These are phyloP conservation scores for Delonix regia DNA, from an alignment of 306 rosid species.

Conservation along the genomic window DNA sequence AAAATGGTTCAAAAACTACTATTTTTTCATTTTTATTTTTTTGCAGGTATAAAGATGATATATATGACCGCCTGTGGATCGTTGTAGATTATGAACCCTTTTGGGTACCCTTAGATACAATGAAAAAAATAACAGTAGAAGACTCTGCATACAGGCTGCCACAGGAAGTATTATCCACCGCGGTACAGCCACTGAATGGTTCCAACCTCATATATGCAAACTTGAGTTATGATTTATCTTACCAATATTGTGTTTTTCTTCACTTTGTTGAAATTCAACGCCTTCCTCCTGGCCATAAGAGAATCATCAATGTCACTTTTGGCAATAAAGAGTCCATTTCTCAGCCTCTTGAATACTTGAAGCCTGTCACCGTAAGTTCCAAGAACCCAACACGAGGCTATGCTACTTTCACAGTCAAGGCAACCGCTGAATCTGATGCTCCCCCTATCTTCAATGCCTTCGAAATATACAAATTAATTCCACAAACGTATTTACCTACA, in stretches of 20 bases:
- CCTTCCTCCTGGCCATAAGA: not conserved
- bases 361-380: not conserved
- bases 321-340: not conserved
- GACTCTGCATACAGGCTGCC: not conserved
- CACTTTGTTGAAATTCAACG: not conserved
- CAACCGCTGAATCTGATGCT: constrained; percentile 22
- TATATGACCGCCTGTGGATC: not conserved
- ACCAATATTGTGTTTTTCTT: not conserved
- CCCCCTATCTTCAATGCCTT: constrained; percentile 51
- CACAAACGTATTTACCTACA: constrained; percentile 5
- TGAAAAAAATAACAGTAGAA: not conserved
- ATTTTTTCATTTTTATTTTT: no score
- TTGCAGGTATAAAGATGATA: not conserved
- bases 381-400: not conserved
- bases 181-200: not conserved
- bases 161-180: not conserved
- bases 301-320: constrained; percentile 1
- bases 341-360: constrained; percentile 23
- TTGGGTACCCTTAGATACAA: not conserved
- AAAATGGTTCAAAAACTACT: no score
- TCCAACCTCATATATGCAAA: not conserved
- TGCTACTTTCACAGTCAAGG: not conserved
- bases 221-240: not conserved
- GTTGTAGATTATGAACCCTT: not conserved
- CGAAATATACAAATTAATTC: constrained; percentile 1